Conservation (phyloP, 2,329 filamentous ascomycete genomes). For the Microsporum audouinii region DNA sequence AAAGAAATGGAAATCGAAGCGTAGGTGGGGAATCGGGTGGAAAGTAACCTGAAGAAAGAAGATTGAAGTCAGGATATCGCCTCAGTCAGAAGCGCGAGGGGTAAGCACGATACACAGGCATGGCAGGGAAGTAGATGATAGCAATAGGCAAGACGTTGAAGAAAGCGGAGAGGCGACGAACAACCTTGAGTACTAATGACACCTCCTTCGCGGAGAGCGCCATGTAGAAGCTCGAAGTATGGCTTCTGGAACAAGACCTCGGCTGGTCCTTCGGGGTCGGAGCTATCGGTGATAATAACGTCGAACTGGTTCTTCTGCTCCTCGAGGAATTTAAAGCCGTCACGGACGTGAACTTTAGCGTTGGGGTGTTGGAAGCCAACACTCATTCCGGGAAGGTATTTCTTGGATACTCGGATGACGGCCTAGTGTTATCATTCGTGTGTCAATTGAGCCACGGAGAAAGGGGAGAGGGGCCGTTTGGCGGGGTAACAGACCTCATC, state of each 20-base stretch:
- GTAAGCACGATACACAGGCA: neutral
- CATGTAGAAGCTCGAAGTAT: constrained; percentile 89
- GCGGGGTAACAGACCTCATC: constrained; percentile 55
- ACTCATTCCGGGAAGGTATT: constrained; percentile 91
- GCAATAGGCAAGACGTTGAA: constrained; percentile 58
- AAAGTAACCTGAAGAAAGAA: constrained; percentile 4
- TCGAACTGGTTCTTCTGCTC: constrained; percentile 97
- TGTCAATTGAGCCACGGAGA: neutral
- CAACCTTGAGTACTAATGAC: constrained; percentile 99
- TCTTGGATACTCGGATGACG: constrained; percentile 95
- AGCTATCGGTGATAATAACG: constrained; percentile 98
- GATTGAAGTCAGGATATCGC: constrained; percentile 5
- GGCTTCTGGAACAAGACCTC: constrained; percentile 97
- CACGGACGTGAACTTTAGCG: constrained; percentile 81
- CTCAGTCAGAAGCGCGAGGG: constrained; percentile 9
- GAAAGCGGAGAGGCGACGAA: constrained; percentile 81
- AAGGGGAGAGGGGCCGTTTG: neutral
- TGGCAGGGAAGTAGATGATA: neutral
- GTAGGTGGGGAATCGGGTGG: constrained; percentile 12
- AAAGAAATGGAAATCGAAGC: constrained; percentile 24
- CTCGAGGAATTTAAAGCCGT: constrained; percentile 97
- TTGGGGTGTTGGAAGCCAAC: constrained; percentile 90
- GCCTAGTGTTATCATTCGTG: constrained; percentile 42
- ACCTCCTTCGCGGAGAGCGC: constrained; percentile 84
- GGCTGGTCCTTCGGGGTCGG: constrained; percentile 90